These are phyloP conservation scores for Lipomyces sp. DNA, from an alignment of 805 yeast species.

Conservation along the genomic window DNA sequence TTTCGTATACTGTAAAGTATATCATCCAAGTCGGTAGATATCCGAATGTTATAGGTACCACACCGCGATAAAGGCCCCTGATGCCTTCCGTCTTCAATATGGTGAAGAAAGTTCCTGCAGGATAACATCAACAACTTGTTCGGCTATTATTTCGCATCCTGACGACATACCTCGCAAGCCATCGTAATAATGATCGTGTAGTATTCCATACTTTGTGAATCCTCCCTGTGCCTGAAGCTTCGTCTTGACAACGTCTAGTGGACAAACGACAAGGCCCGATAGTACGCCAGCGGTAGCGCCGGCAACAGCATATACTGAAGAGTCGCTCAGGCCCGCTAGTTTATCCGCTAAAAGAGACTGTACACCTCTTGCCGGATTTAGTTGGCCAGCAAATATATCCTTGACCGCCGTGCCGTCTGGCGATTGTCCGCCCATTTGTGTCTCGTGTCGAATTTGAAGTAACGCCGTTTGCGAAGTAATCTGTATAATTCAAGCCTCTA, in stretches of 20 bases:
- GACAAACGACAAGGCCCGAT: conserved; percentile 90
- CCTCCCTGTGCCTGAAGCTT: conserved; percentile 90
- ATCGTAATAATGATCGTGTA: conserved; percentile 27
- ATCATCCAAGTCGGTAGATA: conserved; percentile 98
- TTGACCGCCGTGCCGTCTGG: conserved; percentile 3
- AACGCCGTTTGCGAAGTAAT: neutral
- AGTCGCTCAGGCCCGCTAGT: conserved; percentile 11
- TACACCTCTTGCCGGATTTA: conserved; percentile 4
- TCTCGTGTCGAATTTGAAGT: neutral
- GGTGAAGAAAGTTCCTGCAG: conserved; percentile 60
- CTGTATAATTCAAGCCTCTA: neutral
- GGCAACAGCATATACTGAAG: conserved; percentile 62
- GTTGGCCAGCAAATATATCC: neutral
- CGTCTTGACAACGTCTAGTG: conserved; percentile 94
- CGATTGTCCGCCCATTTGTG: neutral
- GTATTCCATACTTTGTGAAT: conserved; percentile 39
- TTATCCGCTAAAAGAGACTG: conserved; percentile 2
- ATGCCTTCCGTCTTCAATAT: conserved; percentile 80
- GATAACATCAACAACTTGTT: neutral
- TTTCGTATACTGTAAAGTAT: conserved; percentile 87
- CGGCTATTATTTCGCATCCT: no score
- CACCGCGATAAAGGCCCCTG: conserved; percentile 83
- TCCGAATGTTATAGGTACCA: conserved; percentile 90
- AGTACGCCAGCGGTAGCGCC: conserved; percentile 95
- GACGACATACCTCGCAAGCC: conserved; percentile 26